Percentiles rank a stretch among this genome's conserved stretches.
These are phyloP conservation scores for Coniochaeta sp. DNA, from an alignment of 2,329 filamentous ascomycete species.

Conservation along the genomic window DNA sequence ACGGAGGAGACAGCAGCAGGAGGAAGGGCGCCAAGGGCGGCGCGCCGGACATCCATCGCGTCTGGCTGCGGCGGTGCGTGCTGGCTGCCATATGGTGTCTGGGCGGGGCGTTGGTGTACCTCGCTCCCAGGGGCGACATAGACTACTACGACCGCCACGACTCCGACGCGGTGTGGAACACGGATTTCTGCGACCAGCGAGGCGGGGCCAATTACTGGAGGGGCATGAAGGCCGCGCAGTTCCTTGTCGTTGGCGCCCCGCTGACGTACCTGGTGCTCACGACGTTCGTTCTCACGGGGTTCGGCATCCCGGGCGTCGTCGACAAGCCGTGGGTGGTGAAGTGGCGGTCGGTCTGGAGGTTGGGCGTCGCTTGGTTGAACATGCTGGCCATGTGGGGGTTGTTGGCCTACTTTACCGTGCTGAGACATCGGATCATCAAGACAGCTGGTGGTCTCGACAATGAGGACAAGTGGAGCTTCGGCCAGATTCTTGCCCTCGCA, in stretches of 20 bases:
- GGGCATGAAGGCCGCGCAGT: conserved; percentile 5
- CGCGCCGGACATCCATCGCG: conserved; percentile 1
- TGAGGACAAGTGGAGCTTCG: conserved; percentile 15
- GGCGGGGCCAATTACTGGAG: conserved; percentile 10
- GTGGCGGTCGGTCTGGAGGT: conserved; percentile 1
- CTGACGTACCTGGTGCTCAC: conserved; percentile 9
- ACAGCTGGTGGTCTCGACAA: conserved; percentile 3
- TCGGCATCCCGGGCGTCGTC: conserved; percentile 7
- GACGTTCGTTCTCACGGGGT: conserved; percentile 8
- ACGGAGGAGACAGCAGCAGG: not conserved
- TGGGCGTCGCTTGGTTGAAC: conserved; percentile 5
- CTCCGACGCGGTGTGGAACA: not conserved
- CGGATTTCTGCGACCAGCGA: conserved; percentile 9
- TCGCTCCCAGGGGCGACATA: conserved; percentile 9
- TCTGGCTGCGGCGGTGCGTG: conserved; percentile 8
- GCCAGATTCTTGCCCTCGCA: conserved; percentile 16
- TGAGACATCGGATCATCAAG: conserved; percentile 4
- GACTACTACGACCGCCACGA: conserved; percentile 7
- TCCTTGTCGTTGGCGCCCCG: conserved; percentile 10
- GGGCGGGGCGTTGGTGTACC: conserved; percentile 5
- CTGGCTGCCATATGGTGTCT: conserved; percentile 10
- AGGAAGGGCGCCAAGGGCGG: not conserved
- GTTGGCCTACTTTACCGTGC: not conserved
- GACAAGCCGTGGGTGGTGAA: conserved; percentile 2
- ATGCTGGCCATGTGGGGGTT: conserved; percentile 6